Base-by-base conservation (phyloP, 1,284 basidiomycete genomes). In the Ustilago bromivora region DNA sequence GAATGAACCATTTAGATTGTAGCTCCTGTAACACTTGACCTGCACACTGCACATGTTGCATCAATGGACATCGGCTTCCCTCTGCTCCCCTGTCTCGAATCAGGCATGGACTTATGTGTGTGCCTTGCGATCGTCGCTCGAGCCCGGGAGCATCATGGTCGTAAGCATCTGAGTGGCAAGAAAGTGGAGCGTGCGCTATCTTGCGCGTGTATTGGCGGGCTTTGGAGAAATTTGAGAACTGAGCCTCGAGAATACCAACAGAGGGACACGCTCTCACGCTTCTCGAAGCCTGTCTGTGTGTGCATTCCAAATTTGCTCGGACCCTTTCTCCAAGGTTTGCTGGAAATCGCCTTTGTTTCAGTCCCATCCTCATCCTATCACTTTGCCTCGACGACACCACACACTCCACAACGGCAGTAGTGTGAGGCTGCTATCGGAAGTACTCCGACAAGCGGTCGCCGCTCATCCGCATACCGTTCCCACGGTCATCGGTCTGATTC, bases 191-290 rank as follows among this genome's bases (percentile, higher is more conserved):
- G 49, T 49, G 46, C n/a, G 23, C 4, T 28, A 31, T 56, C 36
- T 15, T 38, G 23, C 17, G 54, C 36, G 23, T 40, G 34, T 19
- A n/a, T 17, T 23, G 17, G 23, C 38, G 35, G 19, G 36, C 36
- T 54, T 56, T 34, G 31, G 41, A 34, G 23, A 47, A 46, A 47
- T 57, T 56, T 28, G 36, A 36, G 52, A 34, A 54, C 17, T n/a
- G n/a, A 34, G 31, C 34, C n/a, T 17, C 23, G 23, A 28, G 49
- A 36, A 60, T 46, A 60, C 57, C 57, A 60, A 60, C 57, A 60
- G 47, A 49, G 32, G n/a, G 8, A 51, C 49, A 51, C 49, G 31
- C 49, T 13, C 49, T 4, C 15, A 9, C 4, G 28, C 28, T 51
- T 51, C 49, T 51, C 28, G 49, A 51, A 51, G 49, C 49, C 12